phyloP scores from a whole-genome alignment of 78 protist genomes.

The Guillardia theta region DNA sequence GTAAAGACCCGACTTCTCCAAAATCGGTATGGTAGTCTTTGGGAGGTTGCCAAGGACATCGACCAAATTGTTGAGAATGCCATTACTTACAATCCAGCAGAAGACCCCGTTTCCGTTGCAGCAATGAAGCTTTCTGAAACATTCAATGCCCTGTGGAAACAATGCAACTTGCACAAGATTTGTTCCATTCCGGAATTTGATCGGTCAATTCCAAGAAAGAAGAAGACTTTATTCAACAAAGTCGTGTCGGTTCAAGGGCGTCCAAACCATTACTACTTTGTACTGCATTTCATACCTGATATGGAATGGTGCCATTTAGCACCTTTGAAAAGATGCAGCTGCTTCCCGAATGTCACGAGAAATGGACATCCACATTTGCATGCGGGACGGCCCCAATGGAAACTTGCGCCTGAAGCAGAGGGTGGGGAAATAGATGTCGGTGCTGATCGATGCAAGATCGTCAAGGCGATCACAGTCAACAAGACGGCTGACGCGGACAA shows the following conservation, averaged over 20 bases:
- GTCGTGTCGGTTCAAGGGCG: not conserved
- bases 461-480: not conserved
- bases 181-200: too few relatives aligned
- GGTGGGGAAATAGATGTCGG: not conserved
- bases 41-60: not conserved
- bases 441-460: not conserved
- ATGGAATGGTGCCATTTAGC: not conserved
- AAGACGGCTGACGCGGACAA: slow-evolving; percentile 9
- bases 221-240: not conserved
- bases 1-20: not conserved
- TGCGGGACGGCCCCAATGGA: slow-evolving; percentile 29
- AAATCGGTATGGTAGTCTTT: not conserved
- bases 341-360: not conserved
- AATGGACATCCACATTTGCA: not conserved
- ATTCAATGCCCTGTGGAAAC: too few relatives aligned
- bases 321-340: not conserved
- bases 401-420: slow-evolving; percentile 24
- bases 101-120: not conserved
- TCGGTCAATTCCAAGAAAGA: too few relatives aligned
- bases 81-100: not conserved
- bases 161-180: too few relatives aligned
- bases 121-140: too few relatives aligned
- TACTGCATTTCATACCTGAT: not conserved
- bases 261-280: not conserved
- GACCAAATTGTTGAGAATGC: not conserved